Percentiles rank a stretch among this genome's conserved stretches.
These are phyloP conservation scores for Xylaria nigripes DNA, from an alignment of 495 filamentous ascomycete genomes.

Conservation along the genomic window DNA sequence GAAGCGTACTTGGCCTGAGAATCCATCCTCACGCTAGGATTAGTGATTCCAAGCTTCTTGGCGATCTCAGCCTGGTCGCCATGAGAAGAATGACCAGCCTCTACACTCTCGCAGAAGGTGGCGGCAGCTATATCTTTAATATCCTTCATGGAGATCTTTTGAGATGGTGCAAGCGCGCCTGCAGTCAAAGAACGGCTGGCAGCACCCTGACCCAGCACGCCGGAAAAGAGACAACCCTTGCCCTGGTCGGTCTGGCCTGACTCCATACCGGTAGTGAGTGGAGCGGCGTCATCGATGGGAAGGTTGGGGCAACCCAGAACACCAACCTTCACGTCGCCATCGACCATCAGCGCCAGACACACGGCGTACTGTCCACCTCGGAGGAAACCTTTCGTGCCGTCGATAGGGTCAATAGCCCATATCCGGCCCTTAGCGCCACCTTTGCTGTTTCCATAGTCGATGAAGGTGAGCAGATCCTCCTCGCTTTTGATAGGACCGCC, in stretches of 20 bases:
- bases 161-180: constrained; percentile 49
- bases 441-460: constrained; percentile 72
- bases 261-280: constrained; percentile 58
- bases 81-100: constrained; percentile 83
- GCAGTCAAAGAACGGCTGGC: constrained; percentile 60
- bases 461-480: constrained; percentile 73
- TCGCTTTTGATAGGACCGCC: constrained; percentile 63
- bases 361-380: constrained; percentile 97
- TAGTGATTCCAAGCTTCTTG: constrained; percentile 72
- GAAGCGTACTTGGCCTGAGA: constrained; percentile 97
- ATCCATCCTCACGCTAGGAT: constrained; percentile 82
- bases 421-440: constrained; percentile 78
- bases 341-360: constrained; percentile 81
- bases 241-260: constrained; percentile 57
- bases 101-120: constrained; percentile 92
- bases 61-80: constrained; percentile 80
- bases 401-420: constrained; percentile 96
- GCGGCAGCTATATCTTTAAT: constrained; percentile 67
- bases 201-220: constrained; percentile 67
- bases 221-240: constrained; percentile 78
- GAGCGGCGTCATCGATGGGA: constrained; percentile 67
- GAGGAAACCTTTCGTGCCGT: constrained; percentile 95
- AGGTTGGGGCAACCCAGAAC: constrained; percentile 93
- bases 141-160: constrained; percentile 67
- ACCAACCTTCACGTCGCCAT: constrained; percentile 91